Conservation (phyloP, 2,329 filamentous ascomycete species). For the Lachnellula hyalina region DNA sequence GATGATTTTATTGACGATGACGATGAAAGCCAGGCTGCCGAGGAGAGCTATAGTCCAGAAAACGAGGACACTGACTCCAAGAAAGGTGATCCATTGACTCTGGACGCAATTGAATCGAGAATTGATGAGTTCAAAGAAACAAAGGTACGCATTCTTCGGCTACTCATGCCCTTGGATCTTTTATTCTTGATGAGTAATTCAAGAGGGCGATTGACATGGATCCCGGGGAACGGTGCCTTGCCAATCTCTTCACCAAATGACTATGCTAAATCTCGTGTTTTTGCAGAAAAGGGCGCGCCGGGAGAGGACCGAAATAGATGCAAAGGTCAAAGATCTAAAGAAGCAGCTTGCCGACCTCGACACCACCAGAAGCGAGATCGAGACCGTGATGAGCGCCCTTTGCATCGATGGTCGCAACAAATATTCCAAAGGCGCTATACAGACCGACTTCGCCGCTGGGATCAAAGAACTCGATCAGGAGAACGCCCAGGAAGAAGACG, state of each 20-base stretch:
- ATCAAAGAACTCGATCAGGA: constrained; percentile 57
- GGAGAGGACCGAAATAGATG: constrained; percentile 25
- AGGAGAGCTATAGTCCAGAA: constrained; percentile 19
- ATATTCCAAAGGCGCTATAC: constrained; percentile 50
- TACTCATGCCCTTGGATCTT: too few species aligned
- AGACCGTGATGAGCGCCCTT: constrained; percentile 31
- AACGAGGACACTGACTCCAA: constrained; percentile 16
- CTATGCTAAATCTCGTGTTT: background rate
- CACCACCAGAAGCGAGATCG: constrained; percentile 28
- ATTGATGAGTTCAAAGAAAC: constrained; percentile 38
- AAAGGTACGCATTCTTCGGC: constrained; percentile 25
- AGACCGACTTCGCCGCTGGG: constrained; percentile 53
- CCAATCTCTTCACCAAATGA: background rate
- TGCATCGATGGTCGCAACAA: constrained; percentile 52
- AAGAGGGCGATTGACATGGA: background rate
- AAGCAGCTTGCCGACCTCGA: constrained; percentile 33
- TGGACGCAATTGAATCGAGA: constrained; percentile 37
- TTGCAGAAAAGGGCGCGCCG: constrained; percentile 33
- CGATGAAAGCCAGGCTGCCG: constrained; percentile 24
- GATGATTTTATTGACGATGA: constrained; percentile 29
- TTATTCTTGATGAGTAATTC: background rate
- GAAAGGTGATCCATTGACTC: constrained; percentile 35
- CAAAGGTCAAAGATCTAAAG: constrained; percentile 35
- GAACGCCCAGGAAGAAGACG: constrained; percentile 44
- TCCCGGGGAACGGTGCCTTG: too few species aligned